phyloP scores from a whole-genome alignment of 805 yeast species.

The Metschnikowia cubensis region DNA sequence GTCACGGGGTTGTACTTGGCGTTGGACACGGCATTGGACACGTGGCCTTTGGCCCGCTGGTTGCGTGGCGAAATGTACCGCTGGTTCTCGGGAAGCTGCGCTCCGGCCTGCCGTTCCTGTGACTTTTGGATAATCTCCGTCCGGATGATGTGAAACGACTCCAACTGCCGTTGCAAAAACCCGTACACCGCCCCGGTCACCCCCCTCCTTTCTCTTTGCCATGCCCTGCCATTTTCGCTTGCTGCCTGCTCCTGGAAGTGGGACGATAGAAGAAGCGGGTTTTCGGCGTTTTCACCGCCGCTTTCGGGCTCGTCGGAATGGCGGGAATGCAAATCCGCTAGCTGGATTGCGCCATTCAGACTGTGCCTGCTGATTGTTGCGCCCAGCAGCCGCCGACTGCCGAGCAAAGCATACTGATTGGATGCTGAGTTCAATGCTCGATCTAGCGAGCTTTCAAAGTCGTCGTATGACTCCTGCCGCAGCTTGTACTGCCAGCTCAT shows the following conservation, averaged over 20 bases:
- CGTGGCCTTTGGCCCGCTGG: slow-evolving; percentile 23
- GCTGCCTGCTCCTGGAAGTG: too few relatives aligned
- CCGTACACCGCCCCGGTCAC: not conserved
- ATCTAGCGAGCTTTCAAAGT: slow-evolving; percentile 61
- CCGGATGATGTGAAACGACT: slow-evolving; percentile 3
- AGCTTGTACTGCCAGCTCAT: slow-evolving; percentile 1
- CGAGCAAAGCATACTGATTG: slow-evolving; percentile 28
- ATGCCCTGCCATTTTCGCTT: too few relatives aligned
- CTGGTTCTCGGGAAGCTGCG: slow-evolving; percentile 17
- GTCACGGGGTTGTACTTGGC: slow-evolving; percentile 90
- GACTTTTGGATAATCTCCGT: slow-evolving; percentile 8
- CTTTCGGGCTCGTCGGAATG: not conserved
- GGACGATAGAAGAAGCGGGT: not conserved
- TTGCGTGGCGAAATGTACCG: slow-evolving; percentile 40
- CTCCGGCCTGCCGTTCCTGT: not conserved
- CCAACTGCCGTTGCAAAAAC: slow-evolving; percentile 2
- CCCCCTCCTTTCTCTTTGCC: not conserved
- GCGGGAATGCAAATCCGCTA: not conserved
- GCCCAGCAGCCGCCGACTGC: slow-evolving; percentile 24
- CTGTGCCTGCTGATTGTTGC: slow-evolving; percentile 1
- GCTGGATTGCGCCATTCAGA: slow-evolving; percentile 2
- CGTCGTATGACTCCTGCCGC: slow-evolving; percentile 48
- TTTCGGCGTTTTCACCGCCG: not conserved
- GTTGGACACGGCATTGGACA: slow-evolving; percentile 83
- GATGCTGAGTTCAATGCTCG: slow-evolving; percentile 53